A percentile compares a stretch with the other conserved stretches of the same genome.
These are phyloP conservation scores for Tylopilus plumbeoviolaceoides DNA, from an alignment of 768 basidiomycete species.

Conservation along the genomic window DNA sequence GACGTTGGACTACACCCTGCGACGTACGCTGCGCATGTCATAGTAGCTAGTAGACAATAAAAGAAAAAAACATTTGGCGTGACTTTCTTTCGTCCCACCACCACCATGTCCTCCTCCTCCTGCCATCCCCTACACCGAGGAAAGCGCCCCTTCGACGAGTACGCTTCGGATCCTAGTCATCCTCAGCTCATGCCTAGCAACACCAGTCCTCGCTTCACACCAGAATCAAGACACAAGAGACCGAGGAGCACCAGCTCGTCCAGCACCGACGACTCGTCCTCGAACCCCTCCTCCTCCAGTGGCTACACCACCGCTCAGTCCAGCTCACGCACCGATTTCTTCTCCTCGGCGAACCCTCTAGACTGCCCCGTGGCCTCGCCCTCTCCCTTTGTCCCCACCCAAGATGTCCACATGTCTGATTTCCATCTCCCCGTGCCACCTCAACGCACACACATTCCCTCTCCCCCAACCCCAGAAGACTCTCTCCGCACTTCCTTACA, in stretches of 20 bases:
- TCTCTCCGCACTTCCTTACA: constrained; percentile 43
- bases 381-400: constrained; percentile 40
- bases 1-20: neutral
- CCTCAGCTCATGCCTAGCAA: constrained; percentile 14
- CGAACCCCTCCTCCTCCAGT: constrained; percentile 36
- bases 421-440: constrained; percentile 23
- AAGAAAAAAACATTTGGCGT: too few species aligned
- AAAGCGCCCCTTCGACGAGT: constrained; percentile 33
- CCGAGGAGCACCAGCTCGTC: constrained; percentile 52
- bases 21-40: constrained; percentile 5
- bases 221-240: constrained; percentile 53
- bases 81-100: constrained; percentile 4
- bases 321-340: constrained; percentile 32
- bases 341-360: constrained; percentile 8
- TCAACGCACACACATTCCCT: constrained; percentile 9
- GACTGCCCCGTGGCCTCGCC: constrained; percentile 18
- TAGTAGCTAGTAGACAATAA: neutral
- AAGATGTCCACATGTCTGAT: constrained; percentile 52
- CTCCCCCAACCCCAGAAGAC: constrained; percentile 30
- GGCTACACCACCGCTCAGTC: constrained; percentile 32
- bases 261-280: constrained; percentile 31
- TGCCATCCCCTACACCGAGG: constrained; percentile 25
- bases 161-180: constrained; percentile 29
- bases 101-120: constrained; percentile 28
- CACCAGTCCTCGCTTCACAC: constrained; percentile 17